Conservation (phyloP, 208 protist species). For the Acanthamoeba royreba region DNA sequence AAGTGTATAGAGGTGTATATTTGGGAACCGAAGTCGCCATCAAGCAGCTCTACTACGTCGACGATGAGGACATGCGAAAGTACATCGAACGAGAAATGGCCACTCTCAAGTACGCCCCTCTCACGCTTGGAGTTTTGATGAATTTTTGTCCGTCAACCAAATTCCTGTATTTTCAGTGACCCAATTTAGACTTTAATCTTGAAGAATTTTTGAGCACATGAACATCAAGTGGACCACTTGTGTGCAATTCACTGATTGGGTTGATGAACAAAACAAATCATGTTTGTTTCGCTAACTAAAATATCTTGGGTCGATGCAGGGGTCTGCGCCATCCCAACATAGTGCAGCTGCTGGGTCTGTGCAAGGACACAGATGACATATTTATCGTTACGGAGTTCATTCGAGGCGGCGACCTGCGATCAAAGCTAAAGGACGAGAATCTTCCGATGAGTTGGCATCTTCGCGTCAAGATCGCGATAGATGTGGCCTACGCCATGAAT, state of each 20-base stretch:
- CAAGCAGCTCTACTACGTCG: conserved; percentile 31
- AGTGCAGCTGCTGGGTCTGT: conserved; percentile 19
- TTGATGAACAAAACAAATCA: no score
- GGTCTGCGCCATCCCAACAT: conserved; percentile 13
- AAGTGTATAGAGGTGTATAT: background rate
- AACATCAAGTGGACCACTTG: no score
- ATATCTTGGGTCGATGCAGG: no score
- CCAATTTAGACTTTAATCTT: no score
- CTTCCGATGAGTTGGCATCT: background rate
- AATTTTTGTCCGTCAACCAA: background rate
- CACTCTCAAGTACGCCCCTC: background rate
- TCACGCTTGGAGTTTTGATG: background rate
- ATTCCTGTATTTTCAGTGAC: background rate
- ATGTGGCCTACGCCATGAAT: background rate
- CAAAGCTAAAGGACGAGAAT: background rate
- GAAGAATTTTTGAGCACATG: no score
- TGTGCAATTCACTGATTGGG: background rate
- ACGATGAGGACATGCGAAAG: conserved; percentile 40
- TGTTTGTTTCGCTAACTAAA: no score
- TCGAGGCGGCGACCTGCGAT: background rate
- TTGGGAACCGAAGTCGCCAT: background rate
- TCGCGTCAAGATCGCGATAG: background rate
- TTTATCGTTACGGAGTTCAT: conserved; percentile 35
- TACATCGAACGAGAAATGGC: conserved; percentile 44
- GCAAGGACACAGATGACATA: background rate